Evolutionary conservation across 2,329 filamentous ascomycete species (phyloP), one percentile per base, ranked within the genome.

Genomic region (Cercospora sp.): DNA sequence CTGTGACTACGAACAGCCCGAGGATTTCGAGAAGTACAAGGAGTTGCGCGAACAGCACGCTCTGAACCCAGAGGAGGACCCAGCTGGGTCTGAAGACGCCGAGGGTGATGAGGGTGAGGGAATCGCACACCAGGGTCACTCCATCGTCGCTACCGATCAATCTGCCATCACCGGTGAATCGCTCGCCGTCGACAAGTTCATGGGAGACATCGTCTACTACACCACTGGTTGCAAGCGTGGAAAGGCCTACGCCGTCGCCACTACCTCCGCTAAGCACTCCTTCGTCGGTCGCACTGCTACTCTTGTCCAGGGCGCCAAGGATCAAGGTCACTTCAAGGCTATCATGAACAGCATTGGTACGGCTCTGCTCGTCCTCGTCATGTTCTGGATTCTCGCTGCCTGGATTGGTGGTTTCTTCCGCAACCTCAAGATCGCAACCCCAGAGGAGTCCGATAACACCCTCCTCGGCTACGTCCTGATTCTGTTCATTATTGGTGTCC

Each of bases 331-430:
- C 82, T 91, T 91, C 87, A 92, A 93, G 84, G 90, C 90, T 73
- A 90, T 92, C 84, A 92, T 92, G 90, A 89, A 92, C 86, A 90
- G 87, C 78, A 92, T 93, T 77, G 90, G 90, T 81, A 91, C 89
- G 63, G 83, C 88, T 69, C 85, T 93, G 66, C 85, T 93, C 74
- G 89, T 92, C 75, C 84, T 92, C 70, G 90, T 92, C 82, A 89
- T 92, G 81, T 90, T 91, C 82, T 92, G 87, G 85, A 91, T 92
- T 80, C 84, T 93, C 75, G 82, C 87, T 66, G 85, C 89, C 74
- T 92, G 90, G 90, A 90, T 92, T 73, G 90, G 90, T 80, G 90
- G 89, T 79, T 93, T 93, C 86, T 92, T 88, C 87, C 90, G 88
- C 79, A 83, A 90, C 81, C 79, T 91, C 72, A 83, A 84, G 73